Base-by-base conservation (phyloP, 257 asterid genomes). In the Coffea eugenioides region DNA sequence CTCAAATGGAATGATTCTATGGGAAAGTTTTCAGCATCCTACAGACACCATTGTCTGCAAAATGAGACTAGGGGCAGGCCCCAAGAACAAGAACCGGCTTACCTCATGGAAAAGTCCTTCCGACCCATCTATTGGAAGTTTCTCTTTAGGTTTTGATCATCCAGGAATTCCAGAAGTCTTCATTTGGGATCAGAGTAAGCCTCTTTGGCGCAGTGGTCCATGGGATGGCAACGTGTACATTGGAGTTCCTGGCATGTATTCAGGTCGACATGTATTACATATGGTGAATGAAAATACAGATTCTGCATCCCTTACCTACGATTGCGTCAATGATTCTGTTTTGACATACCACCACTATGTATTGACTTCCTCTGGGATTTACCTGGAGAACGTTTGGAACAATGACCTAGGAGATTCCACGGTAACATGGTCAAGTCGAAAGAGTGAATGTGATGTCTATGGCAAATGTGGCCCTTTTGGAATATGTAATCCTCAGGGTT, bases 381-480 rank as follows among this genome's bases (percentile, higher is more conserved):
- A 6, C 2, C 12, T 12, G 18, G 18, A 51, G 57, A 13, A 51
- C 0, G 4, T 12, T 1, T 13, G 57, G 18, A 6, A 51, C 18
- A 51, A 51, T 51, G 18, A 2, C 11, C 18, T 12, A 31, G 27
- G 46, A 51, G 61, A 81, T 39, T 82, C 85, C 87, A 4, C 34
- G 27, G 74, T 68, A 23, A 8, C 77, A 8, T 81, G 68, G 69
- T 68, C 78, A 41, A 25, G 23, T 41, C 39, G 27, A 34, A 5
- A 3, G 20, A 73, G 14, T 5, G 73, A 49, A 41, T 81, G 83
- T 48, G 79, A 78, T 43, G 15, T 65, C 15, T 83, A 46, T 57
- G 89, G 90, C 3, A 71, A 36, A 27, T 91, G 95, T 31, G 97
- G 95, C 10, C 77, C 84, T 6, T 89, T 87, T 70, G 90, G 95